Base-by-base conservation (phyloP, 495 filamentous ascomycete genomes). In the Trichoderma asperelloides region DNA sequence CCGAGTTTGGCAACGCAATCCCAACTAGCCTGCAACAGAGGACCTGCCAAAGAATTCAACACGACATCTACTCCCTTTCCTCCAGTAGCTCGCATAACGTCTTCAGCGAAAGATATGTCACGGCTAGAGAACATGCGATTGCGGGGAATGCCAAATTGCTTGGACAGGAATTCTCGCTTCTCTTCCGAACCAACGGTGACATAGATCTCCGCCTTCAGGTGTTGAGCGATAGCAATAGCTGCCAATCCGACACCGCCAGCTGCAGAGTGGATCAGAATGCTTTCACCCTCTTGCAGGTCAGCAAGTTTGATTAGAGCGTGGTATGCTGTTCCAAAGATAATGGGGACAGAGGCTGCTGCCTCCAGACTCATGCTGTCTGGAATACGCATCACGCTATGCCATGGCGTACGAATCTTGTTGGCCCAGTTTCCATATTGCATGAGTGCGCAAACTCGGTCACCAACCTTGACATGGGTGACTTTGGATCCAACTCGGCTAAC, bases 311-410 rank as follows among this genome's bases (percentile, higher is more conserved):
- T 12, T 1, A 82, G 62, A 1, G 79, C 74, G 69, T 86, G 80
- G 65, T 81, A 81, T 0, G 85, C 85, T 0, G 86, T 87, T 28
- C 71, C 73, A 68, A 77, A 88, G 16, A 78, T 78, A 0, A 85
- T 74, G 5, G 85, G 85, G 9, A 86, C 69, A 4, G 83, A 76
- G 8, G 81, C 77, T 25, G 70, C 73, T 57, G 70, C 67, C 66
- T 72, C 74, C 72, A 78, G 33, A 21, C 68, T 67, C 74, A 79
- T 72, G 23, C 63, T 67, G 18, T 74, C 70, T 12, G 78, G 78
- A 11, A 79, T 67, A 49, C 68, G 70, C 47, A 68, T 65, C 65
- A 70, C 69, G 43, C 43, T 47, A 13, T n/a, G 13, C 43, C 43
- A 47, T 15, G 13, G 43, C 2, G 43, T n/a, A 4, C 43, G 43